Evolutionary conservation across 2,329 filamentous ascomycete species (phyloP).

Genomic region (Daldinia sp.): DNA sequence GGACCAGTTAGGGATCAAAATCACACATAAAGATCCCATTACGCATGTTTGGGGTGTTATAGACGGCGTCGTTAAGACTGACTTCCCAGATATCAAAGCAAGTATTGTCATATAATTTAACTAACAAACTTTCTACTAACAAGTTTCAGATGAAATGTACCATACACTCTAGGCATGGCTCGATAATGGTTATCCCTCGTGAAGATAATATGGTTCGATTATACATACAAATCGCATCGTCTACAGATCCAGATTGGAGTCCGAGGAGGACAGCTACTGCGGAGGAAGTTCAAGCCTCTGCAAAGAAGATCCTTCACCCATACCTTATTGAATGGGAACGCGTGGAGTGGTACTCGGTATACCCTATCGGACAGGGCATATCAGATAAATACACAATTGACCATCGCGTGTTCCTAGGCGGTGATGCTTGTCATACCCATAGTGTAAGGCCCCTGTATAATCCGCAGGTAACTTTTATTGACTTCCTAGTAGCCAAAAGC

Average conservation of each 20-base stretch:
- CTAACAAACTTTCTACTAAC: conserved; percentile 57
- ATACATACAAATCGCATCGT: conserved; percentile 75
- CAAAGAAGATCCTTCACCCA: conserved; percentile 73
- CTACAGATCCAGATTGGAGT: conserved; percentile 70
- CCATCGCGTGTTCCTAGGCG: conserved; percentile 78
- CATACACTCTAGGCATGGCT: conserved; percentile 79
- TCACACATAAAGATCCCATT: conserved; percentile 78
- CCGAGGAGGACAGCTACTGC: conserved; percentile 73
- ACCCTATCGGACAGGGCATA: conserved; percentile 81
- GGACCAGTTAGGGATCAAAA: conserved; percentile 74
- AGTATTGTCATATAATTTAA: conserved; percentile 25
- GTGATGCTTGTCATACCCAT: conserved; percentile 84
- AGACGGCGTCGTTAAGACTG: conserved; percentile 77
- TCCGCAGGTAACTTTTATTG: conserved; percentile 5
- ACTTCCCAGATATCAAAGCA: conserved; percentile 83
- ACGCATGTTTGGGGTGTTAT: conserved; percentile 82
- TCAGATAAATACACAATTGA: conserved; percentile 75
- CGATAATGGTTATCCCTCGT: conserved; percentile 83
- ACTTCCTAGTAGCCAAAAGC: conserved; percentile 74
- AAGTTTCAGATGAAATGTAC: conserved; percentile 74
- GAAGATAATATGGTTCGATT: conserved; percentile 77
- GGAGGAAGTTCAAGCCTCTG: conserved; percentile 72
- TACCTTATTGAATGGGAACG: conserved; percentile 76
- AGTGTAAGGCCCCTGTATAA: conserved; percentile 65
- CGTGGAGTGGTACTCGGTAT: conserved; percentile 81